A percentile compares a stretch with the other conserved stretches of the same genome.
Evolutionary conservation across 208 protist genomes (phyloP).

Genomic region (Polymyxa betae): DNA sequence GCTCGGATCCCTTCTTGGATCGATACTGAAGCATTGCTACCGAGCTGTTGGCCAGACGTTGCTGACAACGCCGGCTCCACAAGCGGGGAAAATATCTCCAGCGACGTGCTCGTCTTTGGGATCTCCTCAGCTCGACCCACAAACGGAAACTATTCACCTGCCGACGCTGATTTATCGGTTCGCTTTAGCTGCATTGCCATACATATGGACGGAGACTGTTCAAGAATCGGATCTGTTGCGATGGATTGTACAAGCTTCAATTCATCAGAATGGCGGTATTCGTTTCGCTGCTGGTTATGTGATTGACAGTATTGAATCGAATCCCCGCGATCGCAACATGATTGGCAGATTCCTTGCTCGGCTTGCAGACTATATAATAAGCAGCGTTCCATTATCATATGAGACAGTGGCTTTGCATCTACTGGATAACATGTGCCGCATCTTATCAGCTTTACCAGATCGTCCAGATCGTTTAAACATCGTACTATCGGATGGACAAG

Average conservation of each 20-base stretch:
- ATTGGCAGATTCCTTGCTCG: background rate
- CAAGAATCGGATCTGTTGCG: conserved; percentile 1
- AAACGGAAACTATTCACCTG: background rate
- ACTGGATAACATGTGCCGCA: background rate
- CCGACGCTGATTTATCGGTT: background rate
- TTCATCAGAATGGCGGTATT: conserved; percentile 9
- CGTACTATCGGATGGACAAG: background rate
- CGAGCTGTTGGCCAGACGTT: background rate
- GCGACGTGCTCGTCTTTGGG: background rate
- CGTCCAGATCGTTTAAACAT: background rate
- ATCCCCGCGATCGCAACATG: background rate
- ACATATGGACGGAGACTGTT: background rate
- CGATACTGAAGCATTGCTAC: background rate
- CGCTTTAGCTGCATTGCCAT: background rate
- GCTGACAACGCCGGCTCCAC: background rate
- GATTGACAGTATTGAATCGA: background rate
- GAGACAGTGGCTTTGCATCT: background rate
- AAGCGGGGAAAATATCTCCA: background rate
- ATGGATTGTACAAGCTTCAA: background rate
- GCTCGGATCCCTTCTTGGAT: background rate
- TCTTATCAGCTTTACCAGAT: background rate
- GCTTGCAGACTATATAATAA: background rate
- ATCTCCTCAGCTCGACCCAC: background rate
- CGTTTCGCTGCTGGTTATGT: background rate
- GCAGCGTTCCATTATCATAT: background rate